Conservation (phyloP, 225 moss, liverwort and hornwort genomes). For the Physcomitrellopsis africana region DNA sequence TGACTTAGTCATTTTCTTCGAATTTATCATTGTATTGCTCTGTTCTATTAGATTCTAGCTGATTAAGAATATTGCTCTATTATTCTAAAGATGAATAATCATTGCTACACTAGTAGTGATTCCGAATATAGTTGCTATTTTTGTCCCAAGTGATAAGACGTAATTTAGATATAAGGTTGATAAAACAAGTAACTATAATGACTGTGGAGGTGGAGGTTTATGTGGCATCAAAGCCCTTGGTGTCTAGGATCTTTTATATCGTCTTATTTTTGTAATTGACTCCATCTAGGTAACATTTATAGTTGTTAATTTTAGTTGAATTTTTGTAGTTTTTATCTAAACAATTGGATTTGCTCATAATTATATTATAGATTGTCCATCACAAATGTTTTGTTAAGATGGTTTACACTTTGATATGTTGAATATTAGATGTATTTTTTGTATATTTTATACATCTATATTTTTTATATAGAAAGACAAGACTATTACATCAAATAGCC, state of each 20-base stretch:
- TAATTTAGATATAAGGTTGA: slow-evolving; percentile 82
- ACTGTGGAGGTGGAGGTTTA: slow-evolving; percentile 73
- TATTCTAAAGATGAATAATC: slow-evolving; percentile 78
- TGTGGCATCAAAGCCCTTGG: no score
- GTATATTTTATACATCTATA: background rate
- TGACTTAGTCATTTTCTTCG: slow-evolving; percentile 1
- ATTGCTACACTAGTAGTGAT: slow-evolving; percentile 92
- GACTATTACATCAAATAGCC: background rate
- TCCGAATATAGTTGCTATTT: slow-evolving; percentile 93
- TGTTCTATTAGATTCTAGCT: slow-evolving; percentile 5
- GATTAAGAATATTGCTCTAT: slow-evolving; percentile 18
- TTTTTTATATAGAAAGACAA: slow-evolving; percentile 7
- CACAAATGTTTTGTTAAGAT: slow-evolving; percentile 9
- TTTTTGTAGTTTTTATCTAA: slow-evolving; percentile 5
- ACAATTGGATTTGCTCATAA: slow-evolving; percentile 3
- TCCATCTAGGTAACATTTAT: slow-evolving; percentile 79
- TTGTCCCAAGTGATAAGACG: slow-evolving; percentile 86
- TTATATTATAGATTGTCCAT: no score
- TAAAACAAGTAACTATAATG: slow-evolving; percentile 56
- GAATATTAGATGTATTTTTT: background rate
- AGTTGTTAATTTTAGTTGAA: background rate
- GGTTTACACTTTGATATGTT: background rate
- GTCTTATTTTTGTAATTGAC: slow-evolving; percentile 93
- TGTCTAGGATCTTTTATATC: slow-evolving; percentile 90
- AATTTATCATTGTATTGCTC: background rate